phyloP scores from a whole-genome alignment of 148 eudicot genomes.

The Amaranthus hypochondriacus region DNA sequence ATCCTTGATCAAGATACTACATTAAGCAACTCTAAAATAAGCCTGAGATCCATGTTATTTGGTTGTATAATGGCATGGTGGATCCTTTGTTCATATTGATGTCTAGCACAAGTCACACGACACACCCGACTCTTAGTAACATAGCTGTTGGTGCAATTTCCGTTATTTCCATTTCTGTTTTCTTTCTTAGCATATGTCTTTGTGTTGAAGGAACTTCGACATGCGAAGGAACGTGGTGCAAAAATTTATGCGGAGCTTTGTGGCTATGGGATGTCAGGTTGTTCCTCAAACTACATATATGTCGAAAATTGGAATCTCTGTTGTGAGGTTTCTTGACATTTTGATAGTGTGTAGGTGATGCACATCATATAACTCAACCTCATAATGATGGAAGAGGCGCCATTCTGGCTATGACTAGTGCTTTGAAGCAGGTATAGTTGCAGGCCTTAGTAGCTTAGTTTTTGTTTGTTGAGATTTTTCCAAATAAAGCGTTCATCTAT shows the following conservation, averaged over 20 bases:
- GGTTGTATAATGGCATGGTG: too few species aligned
- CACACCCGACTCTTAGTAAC: background rate
- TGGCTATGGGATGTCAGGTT: conserved; percentile 98
- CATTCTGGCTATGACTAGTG: conserved; percentile 83
- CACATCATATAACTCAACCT: conserved; percentile 92
- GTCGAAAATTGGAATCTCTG: conserved; percentile 8
- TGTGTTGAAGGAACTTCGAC: conserved; percentile 67
- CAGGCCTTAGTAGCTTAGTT: conserved; percentile 1
- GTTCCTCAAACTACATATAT: conserved; percentile 5
- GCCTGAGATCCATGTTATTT: too few species aligned
- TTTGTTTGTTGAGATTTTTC: background rate
- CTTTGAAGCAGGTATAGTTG: conserved; percentile 67
- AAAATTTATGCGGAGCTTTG: conserved; percentile 84
- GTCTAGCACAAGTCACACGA: too few species aligned
- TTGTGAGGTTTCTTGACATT: conserved; percentile 1
- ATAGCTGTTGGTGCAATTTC: background rate
- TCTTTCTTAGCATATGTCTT: conserved; percentile 10
- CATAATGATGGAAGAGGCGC: conserved; percentile 94
- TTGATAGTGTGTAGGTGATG: conserved; percentile 58
- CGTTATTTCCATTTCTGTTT: background rate
- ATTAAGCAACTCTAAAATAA: too few species aligned
- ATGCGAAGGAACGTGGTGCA: conserved; percentile 84
- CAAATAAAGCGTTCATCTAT: background rate
- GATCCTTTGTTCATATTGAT: too few species aligned
- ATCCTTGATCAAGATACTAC: too few species aligned